Percentiles rank a stretch among this genome's conserved stretches.
phyloP scores from a whole-genome alignment of 2,329 filamentous ascomycete species.

The Penicillium sp. region DNA sequence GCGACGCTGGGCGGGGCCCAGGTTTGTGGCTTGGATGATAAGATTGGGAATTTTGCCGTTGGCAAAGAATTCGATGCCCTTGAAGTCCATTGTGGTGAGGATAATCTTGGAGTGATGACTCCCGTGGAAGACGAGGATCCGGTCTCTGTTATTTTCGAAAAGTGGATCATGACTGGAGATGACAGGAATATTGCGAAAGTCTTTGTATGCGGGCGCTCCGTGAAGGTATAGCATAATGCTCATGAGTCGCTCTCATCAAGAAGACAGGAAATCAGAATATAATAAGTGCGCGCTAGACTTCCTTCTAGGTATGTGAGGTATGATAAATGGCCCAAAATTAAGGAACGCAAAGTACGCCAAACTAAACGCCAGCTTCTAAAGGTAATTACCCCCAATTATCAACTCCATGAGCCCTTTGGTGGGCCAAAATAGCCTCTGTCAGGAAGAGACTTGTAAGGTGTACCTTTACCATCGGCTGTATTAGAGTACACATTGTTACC shows the following conservation, averaged over 20 bases:
- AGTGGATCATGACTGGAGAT: constrained; percentile 67
- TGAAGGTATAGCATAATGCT: constrained; percentile 23
- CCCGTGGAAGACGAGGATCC: constrained; percentile 55
- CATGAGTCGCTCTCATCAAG: neutral
- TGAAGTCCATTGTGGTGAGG: constrained; percentile 44
- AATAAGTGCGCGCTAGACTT: neutral
- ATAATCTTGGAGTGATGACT: constrained; percentile 50
- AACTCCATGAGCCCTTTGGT: constrained; percentile 28
- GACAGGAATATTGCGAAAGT: constrained; percentile 62
- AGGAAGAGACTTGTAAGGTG: constrained; percentile 33
- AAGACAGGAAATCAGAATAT: neutral
- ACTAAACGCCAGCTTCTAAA: neutral
- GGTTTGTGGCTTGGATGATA: constrained; percentile 57
- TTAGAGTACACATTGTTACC: constrained; percentile 40
- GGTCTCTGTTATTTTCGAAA: constrained; percentile 55
- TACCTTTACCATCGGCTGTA: constrained; percentile 46
- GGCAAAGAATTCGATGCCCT: constrained; percentile 66
- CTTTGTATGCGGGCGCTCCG: constrained; percentile 52
- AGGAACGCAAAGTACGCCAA: neutral
- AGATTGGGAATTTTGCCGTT: constrained; percentile 57
- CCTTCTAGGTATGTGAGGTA: neutral
- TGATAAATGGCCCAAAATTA: neutral
- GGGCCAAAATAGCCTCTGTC: constrained; percentile 33
- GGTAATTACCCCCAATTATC: neutral
- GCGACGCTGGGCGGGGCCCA: constrained; percentile 62